Percentiles rank a stretch among this genome's conserved stretches.
Conservation (phyloP, 192 early-diverging fungal genomes). For the Backusella tarrabulga region DNA sequence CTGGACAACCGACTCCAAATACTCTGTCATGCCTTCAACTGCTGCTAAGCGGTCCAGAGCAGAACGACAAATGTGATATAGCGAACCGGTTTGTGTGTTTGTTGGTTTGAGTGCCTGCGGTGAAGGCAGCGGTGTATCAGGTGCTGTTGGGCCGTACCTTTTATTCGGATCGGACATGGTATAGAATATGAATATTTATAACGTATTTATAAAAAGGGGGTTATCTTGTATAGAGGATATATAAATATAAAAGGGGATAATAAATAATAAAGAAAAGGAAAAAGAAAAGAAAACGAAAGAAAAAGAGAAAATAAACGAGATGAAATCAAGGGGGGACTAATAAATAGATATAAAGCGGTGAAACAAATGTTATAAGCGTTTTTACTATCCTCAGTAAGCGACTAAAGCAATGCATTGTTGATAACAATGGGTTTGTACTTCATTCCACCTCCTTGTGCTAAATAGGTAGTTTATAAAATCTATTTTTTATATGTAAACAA, state of each 20-base stretch:
- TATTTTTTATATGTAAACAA: neutral
- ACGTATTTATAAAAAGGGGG: neutral
- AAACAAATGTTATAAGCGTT: neutral
- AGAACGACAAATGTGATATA: conserved; percentile 72
- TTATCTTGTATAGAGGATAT: conserved; percentile 17
- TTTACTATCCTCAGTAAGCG: neutral
- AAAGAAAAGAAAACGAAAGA: conserved; percentile 8
- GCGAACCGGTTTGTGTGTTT: conserved; percentile 36
- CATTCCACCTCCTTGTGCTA: neutral
- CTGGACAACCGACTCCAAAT: conserved; percentile 36
- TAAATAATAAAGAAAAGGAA: neutral
- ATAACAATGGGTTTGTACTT: neutral
- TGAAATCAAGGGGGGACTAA: conserved; percentile 8
- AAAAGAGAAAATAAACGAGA: conserved; percentile 1
- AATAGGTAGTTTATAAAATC: conserved; percentile 2
- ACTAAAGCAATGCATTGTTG: neutral
- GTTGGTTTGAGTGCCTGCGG: conserved; percentile 14
- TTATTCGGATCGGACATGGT: conserved; percentile 6
- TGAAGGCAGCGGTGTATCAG: neutral
- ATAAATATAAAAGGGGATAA: neutral
- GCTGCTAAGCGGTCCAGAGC: conserved; percentile 65
- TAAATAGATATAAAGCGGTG: neutral
- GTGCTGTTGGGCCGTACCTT: neutral
- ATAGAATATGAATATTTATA: neutral
- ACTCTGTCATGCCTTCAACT: conserved; percentile 70